Evolutionary conservation across 257 asterid genomes (phyloP).

Genomic region (Solanum pinnatisectum): DNA sequence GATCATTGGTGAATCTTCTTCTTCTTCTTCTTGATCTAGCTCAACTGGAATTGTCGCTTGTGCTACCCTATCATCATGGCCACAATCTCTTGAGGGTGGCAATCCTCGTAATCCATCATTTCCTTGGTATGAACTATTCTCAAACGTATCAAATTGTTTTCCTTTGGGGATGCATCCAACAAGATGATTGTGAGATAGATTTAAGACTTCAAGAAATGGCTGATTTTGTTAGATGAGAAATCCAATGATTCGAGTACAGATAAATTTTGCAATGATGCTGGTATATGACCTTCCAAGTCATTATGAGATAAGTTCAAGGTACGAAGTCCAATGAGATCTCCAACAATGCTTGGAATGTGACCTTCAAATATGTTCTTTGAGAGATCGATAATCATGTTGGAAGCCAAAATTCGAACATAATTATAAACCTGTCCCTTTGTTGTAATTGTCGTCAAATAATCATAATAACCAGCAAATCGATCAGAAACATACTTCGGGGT

Average conservation of each 20-base stretch:
- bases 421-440: background rate
- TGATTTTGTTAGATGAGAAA: no score
- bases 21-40: background rate
- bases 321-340: no score
- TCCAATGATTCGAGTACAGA: no score
- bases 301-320: no score
- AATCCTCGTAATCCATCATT: background rate
- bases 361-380: no score
- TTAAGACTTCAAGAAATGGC: background rate
- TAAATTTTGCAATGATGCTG: no score
- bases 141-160: background rate
- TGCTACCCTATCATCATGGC: background rate
- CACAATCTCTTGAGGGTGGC: background rate
- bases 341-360: no score
- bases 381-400: no score
- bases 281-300: no score
- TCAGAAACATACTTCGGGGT: background rate
- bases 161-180: background rate
- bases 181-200: conserved; percentile 2
- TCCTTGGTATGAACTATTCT: background rate
- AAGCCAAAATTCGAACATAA: background rate
- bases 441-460: background rate
- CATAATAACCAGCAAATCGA: no score
- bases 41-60: background rate
- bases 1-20: background rate